Conservation (phyloP, 176 grass and related monocot genomes). For the Hyparrhenia diplandra region DNA sequence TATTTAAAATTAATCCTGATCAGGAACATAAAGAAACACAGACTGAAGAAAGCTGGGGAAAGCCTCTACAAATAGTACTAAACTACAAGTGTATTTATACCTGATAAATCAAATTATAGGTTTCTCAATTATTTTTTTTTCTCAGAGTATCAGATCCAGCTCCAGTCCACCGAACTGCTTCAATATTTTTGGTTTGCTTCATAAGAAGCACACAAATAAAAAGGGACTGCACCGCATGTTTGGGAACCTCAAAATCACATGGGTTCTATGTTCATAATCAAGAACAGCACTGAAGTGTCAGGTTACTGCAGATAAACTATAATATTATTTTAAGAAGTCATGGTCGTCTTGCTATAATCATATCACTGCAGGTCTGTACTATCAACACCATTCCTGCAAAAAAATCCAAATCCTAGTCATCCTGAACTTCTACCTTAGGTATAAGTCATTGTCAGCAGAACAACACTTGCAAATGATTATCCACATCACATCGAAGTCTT, state of each 20-base stretch:
- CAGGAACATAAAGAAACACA: background rate
- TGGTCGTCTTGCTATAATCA: constrained; percentile 7
- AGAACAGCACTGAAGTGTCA: background rate
- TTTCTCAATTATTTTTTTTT: too few relatives aligned
- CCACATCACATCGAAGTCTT: constrained; percentile 26
- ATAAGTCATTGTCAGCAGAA: background rate
- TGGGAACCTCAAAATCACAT: background rate
- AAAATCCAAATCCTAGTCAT: background rate
- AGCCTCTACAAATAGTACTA: too few relatives aligned
- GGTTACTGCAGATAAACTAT: background rate
- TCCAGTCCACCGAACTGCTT: background rate
- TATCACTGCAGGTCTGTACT: background rate
- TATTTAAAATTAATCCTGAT: constrained; percentile 18
- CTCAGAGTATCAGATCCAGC: too few relatives aligned
- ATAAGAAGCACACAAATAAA: background rate
- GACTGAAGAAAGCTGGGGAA: too few relatives aligned
- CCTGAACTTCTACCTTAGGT: constrained; percentile 2
- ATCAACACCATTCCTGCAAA: constrained; percentile 7
- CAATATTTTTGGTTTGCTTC: background rate
- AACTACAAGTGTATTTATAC: constrained; percentile 16
- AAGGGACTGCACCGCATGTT: background rate
- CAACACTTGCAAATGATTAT: constrained; percentile 30
- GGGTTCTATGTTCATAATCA: background rate
- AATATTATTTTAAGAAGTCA: constrained; percentile 8
- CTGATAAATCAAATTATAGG: background rate